Conservation (phyloP, 768 basidiomycete genomes). For the Infundibulicybe gibba region DNA sequence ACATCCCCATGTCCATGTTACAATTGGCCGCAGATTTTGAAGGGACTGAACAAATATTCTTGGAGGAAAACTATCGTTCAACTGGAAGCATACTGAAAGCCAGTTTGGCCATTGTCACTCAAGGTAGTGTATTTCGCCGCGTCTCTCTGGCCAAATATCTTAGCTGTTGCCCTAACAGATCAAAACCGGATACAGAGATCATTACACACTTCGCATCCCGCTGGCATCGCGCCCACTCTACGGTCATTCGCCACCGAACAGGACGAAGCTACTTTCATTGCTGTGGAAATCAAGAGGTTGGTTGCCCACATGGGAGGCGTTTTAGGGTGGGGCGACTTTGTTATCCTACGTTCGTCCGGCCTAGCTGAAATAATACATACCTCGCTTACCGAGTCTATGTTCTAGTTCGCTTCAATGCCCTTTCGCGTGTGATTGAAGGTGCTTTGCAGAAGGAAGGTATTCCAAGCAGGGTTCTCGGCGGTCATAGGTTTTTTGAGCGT, state of each 20-base stretch:
- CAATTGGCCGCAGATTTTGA: conserved; percentile 51
- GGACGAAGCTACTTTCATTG: conserved; percentile 70
- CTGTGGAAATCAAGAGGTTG: conserved; percentile 71
- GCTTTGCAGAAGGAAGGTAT: conserved; percentile 78
- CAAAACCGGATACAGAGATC: conserved; percentile 72
- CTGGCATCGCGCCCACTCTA: conserved; percentile 58
- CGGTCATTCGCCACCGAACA: conserved; percentile 48
- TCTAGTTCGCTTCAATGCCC: conserved; percentile 78
- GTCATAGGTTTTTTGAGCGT: conserved; percentile 86
- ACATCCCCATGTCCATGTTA: background rate
- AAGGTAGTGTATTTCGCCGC: conserved; percentile 48
- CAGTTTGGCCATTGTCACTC: conserved; percentile 74
- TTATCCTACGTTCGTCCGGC: conserved; percentile 64
- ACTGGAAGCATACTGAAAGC: conserved; percentile 71
- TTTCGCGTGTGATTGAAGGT: conserved; percentile 72
- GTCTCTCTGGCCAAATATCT: background rate
- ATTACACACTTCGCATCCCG: conserved; percentile 63
- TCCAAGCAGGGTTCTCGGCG: conserved; percentile 70
- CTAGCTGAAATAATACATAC: background rate
- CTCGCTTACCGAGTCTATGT: background rate
- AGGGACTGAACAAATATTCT: conserved; percentile 59
- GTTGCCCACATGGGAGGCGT: conserved; percentile 73
- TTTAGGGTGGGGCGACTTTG: conserved; percentile 74
- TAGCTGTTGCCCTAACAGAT: conserved; percentile 40
- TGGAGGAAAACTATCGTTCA: conserved; percentile 88